Conservation (phyloP, 2,329 filamentous ascomycete species). For the Phaeosphaeriaceae sp. region DNA sequence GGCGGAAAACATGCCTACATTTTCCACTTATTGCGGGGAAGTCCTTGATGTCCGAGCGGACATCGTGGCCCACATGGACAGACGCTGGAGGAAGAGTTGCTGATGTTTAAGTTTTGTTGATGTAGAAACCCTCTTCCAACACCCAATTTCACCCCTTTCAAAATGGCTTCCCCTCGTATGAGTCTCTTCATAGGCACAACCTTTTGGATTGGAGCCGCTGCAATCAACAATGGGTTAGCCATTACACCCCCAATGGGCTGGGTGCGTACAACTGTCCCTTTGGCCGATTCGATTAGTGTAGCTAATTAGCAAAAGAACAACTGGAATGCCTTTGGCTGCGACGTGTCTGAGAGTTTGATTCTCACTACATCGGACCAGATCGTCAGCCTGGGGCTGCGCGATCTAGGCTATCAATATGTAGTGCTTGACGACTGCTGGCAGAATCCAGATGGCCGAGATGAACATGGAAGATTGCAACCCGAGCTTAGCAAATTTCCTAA, state of each 20-base stretch:
- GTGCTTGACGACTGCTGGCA: constrained; percentile 67
- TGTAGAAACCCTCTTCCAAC: too few species aligned
- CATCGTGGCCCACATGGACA: constrained; percentile 1
- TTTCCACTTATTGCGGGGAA: constrained; percentile 15
- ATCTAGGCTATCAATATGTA: constrained; percentile 54
- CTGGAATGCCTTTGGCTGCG: constrained; percentile 35
- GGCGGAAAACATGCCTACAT: constrained; percentile 26
- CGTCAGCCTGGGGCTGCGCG: constrained; percentile 31
- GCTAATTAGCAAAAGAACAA: constrained; percentile 24
- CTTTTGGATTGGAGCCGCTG: constrained; percentile 19
- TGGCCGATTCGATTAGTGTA: background rate
- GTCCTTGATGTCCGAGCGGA: constrained; percentile 3
- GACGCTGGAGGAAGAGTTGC: background rate
- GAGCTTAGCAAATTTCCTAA: constrained; percentile 64
- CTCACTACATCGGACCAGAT: constrained; percentile 34
- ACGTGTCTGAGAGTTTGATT: constrained; percentile 35
- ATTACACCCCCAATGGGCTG: constrained; percentile 32
- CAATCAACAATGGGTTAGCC: constrained; percentile 34
- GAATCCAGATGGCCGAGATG: constrained; percentile 55
- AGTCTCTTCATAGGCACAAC: constrained; percentile 16
- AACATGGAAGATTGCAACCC: constrained; percentile 45
- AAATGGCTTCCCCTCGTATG: constrained; percentile 16
- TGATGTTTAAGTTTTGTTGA: too few species aligned
- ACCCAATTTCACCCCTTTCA: background rate
- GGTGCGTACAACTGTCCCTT: constrained; percentile 20